Conservation (phyloP, 1,284 basidiomycete species). For the Puccinia triticina region DNA sequence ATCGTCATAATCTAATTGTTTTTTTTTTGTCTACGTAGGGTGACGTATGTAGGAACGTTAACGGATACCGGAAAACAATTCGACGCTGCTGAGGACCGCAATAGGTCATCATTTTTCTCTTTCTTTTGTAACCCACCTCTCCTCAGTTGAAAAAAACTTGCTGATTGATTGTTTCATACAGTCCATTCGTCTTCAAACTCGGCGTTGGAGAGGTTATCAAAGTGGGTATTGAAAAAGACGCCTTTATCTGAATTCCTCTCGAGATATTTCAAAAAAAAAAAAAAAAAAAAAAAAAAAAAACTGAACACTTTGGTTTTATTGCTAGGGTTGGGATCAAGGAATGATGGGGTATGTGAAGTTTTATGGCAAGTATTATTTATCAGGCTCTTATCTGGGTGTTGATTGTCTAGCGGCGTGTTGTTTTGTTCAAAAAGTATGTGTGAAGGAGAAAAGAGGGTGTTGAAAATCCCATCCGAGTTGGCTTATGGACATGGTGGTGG, state of each 20-base stretch:
- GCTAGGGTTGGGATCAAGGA: slow-evolving; percentile 48
- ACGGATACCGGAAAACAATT: slow-evolving; percentile 28
- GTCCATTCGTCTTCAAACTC: slow-evolving; percentile 40
- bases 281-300: neutral
- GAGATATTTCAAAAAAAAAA: neutral
- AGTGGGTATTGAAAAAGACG: slow-evolving; percentile 6
- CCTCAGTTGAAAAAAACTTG: neutral
- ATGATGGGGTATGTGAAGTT: slow-evolving; percentile 3
- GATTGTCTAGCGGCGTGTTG: neutral
- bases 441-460: slow-evolving; percentile 34
- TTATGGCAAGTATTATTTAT: neutral
- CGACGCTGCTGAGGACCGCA: slow-evolving; percentile 31
- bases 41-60: slow-evolving; percentile 41
- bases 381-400: neutral
- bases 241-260: neutral
- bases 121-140: neutral
- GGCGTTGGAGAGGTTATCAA: slow-evolving; percentile 44
- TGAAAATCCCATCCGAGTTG: slow-evolving; percentile 38
- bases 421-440: slow-evolving; percentile 47
- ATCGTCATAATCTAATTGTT: neutral
- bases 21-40: neutral
- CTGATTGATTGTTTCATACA: neutral
- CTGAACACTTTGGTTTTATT: neutral
- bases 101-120: neutral
- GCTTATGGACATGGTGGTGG: slow-evolving; percentile 43